Conservation (phyloP, 805 yeast species). For the Pachysolen tannophilus region DNA sequence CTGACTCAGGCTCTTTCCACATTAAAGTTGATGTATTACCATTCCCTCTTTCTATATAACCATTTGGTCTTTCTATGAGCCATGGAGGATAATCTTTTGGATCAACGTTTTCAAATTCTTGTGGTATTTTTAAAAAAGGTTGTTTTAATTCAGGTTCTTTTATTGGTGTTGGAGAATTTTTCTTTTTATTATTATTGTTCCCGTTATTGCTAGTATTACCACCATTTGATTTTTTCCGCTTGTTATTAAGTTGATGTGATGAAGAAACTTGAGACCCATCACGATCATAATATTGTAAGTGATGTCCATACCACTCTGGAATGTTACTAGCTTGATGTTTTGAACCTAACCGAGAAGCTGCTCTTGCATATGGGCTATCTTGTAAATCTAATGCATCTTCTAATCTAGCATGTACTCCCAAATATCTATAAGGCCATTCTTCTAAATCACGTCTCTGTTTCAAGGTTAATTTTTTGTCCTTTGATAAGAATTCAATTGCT, state of each 20-base stretch:
- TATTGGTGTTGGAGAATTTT: slow-evolving; percentile 15
- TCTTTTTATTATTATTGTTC: slow-evolving; percentile 11
- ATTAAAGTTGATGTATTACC: slow-evolving; percentile 55
- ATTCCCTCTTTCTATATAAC: slow-evolving; percentile 79
- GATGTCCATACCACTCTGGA: slow-evolving; percentile 56
- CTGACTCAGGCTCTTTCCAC: slow-evolving; percentile 47
- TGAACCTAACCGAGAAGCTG: slow-evolving; percentile 67
- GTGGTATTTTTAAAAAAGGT: slow-evolving; percentile 33
- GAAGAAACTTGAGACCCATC: slow-evolving; percentile 14
- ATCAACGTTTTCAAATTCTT: slow-evolving; percentile 30
- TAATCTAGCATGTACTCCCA: slow-evolving; percentile 65
- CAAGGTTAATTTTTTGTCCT: slow-evolving; percentile 33
- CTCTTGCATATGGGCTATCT: slow-evolving; percentile 75
- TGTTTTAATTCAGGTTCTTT: slow-evolving; percentile 15
- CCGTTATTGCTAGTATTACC: too few relatives aligned
- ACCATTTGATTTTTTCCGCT: slow-evolving; percentile 18
- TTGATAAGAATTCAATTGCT: slow-evolving; percentile 44
- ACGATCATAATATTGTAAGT: slow-evolving; percentile 56
- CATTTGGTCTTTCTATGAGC: slow-evolving; percentile 73
- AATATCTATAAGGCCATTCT: slow-evolving; percentile 76
- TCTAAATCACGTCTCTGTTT: slow-evolving; percentile 46
- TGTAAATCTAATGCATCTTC: slow-evolving; percentile 75
- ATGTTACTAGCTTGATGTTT: slow-evolving; percentile 66
- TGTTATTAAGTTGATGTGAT: slow-evolving; percentile 12
- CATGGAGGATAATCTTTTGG: slow-evolving; percentile 56